A percentile compares a stretch with the other conserved stretches of the same genome.
These are phyloP conservation scores for Xylariaceae sp. DNA, from an alignment of 2,329 filamentous ascomycete genomes.

Conservation along the genomic window DNA sequence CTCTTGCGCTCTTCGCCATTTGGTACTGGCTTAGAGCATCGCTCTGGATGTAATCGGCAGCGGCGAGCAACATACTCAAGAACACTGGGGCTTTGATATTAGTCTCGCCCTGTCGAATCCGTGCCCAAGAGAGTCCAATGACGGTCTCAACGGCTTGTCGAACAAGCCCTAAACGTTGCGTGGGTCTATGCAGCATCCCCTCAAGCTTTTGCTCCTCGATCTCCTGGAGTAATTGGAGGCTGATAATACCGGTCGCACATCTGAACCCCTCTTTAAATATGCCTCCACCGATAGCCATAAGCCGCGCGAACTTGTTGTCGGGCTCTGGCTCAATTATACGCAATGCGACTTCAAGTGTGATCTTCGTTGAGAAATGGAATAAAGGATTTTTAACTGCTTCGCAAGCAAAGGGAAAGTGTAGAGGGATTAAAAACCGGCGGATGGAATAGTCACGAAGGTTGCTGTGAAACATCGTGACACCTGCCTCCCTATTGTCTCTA, in stretches of 20 bases:
- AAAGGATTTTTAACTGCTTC: constrained; percentile 42
- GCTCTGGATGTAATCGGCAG: constrained; percentile 37
- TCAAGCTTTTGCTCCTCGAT: constrained; percentile 29
- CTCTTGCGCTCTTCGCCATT: constrained; percentile 33
- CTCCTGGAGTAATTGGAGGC: constrained; percentile 37
- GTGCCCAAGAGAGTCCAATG: constrained; percentile 27
- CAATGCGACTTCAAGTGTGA: constrained; percentile 43
- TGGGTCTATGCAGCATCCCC: constrained; percentile 28
- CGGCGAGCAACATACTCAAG: constrained; percentile 37
- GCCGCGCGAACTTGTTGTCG: constrained; percentile 35
- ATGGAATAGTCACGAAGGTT: constrained; percentile 52
- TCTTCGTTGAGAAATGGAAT: constrained; percentile 49
- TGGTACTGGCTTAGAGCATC: constrained; percentile 23
- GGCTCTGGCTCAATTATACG: constrained; percentile 36
- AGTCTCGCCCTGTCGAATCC: constrained; percentile 40
- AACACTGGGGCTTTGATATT: constrained; percentile 45
- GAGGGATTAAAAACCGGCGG: constrained; percentile 52
- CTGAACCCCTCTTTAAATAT: constrained; percentile 41
- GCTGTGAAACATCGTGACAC: constrained; percentile 38
- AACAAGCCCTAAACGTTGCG: constrained; percentile 30
- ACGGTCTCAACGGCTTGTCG: constrained; percentile 32
- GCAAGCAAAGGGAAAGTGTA: constrained; percentile 50
- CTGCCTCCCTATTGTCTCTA: constrained; percentile 13
- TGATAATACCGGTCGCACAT: constrained; percentile 33
- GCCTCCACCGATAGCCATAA: constrained; percentile 39